Evolutionary conservation across 2,329 filamentous ascomycete genomes (phyloP), one percentile per base, ranked within the genome.

Genomic region (Verruconis gallopava): DNA sequence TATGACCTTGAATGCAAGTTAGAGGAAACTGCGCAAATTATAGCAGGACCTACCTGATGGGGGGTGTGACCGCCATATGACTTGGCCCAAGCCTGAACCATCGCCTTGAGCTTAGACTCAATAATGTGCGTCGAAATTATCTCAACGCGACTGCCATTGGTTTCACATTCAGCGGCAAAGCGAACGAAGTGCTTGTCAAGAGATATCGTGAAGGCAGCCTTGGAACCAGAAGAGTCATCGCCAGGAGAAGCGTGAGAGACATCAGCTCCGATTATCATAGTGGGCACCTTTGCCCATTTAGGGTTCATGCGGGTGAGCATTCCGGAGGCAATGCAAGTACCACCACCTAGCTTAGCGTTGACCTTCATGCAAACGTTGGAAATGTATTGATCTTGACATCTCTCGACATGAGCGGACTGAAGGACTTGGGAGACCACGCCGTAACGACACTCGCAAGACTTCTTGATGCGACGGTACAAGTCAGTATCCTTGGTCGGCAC

Each of bases 291-390:
- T 22, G 15, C 15, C 9, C 42, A 45, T 14, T 42, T 47, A 2
- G 33, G 14, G 14, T 32, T 39, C 13, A 46, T 19, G 6, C 35
- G 39, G 17, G 41, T 21, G n/a, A 43, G 19, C 34, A 19, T 21
- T 4, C 13, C 20, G 13, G 40, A 21, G 13, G 38, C 68, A 39
- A 67, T 60, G 46, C 64, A 78, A 1, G 85, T 95, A 0, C 75
- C 72, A 4, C 91, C 91, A 12, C 91, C 91, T 2, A 98, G 72
- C 66, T 98, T 98, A 3, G 85, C 82, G 52, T 98, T 96, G 49
- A 98, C 77, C 66, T 98, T 98, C 85, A 98, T 91, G 48, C 78
- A 74, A 0, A 98, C 85, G 47, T 98, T 98, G 1, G 84, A 91
- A 53, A 84, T 81, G 61, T 96, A 96, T 53, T 98, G 91, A 0